phyloP scores from a whole-genome alignment of 1,284 basidiomycete species.

The Sporisorium iseilematis-ciliati region DNA sequence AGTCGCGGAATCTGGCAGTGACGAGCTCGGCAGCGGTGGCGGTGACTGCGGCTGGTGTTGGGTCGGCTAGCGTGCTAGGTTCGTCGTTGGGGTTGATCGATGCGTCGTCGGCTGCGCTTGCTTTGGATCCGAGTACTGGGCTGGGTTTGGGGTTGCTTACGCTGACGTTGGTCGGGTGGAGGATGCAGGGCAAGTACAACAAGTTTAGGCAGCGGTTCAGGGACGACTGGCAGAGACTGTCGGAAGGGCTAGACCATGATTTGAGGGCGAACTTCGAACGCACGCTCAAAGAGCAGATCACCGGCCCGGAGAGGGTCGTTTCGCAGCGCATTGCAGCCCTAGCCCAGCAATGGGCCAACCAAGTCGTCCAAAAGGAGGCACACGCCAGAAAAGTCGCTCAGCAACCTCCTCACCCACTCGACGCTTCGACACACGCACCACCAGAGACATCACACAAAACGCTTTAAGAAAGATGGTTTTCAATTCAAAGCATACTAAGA shows the following conservation, averaged over 20 bases:
- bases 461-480: background rate
- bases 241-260: slow-evolving; percentile 58
- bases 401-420: background rate
- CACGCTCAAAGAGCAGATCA: slow-evolving; percentile 25
- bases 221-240: slow-evolving; percentile 64
- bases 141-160: slow-evolving; percentile 63
- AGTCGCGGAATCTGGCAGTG: slow-evolving; percentile 49
- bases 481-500: slow-evolving; percentile 24
- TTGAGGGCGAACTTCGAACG: slow-evolving; percentile 34
- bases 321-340: slow-evolving; percentile 20
- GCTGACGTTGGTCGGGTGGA: slow-evolving; percentile 61
- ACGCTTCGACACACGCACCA: background rate
- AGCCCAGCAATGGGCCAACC: slow-evolving; percentile 7
- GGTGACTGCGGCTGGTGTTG: slow-evolving; percentile 38
- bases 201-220: slow-evolving; percentile 65
- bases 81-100: slow-evolving; percentile 35
- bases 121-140: slow-evolving; percentile 61
- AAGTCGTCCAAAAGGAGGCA: slow-evolving; percentile 16
- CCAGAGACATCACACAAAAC: background rate
- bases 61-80: slow-evolving; percentile 44
- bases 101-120: slow-evolving; percentile 37
- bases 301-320: slow-evolving; percentile 24
- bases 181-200: slow-evolving; percentile 68
- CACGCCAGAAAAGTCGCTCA: slow-evolving; percentile 8
- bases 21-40: slow-evolving; percentile 38